Evolutionary conservation across 352 stramenopile genomes (phyloP).

Genomic region (Peronospora destructor): DNA sequence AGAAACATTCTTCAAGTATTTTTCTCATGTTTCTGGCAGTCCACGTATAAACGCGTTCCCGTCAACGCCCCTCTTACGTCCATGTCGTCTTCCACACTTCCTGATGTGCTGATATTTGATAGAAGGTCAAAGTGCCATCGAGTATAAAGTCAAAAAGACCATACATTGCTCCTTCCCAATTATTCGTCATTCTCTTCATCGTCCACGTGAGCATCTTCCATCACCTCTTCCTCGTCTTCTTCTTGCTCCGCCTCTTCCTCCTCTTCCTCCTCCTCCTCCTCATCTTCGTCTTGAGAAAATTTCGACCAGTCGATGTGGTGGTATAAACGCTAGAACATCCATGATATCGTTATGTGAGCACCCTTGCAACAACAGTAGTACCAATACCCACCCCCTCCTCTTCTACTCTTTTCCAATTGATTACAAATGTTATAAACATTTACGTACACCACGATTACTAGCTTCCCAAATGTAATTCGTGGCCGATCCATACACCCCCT

Average conservation of each 20-base stretch:
- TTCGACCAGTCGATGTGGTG: conserved; percentile 85
- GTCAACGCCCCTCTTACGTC: not conserved
- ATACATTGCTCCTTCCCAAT: conserved; percentile 3
- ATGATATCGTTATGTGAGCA: conserved; percentile 9
- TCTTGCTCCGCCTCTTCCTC: conserved; percentile 32
- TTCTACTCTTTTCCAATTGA: too few relatives aligned
- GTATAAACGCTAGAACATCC: conserved; percentile 57
- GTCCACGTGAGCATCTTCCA: conserved; percentile 31
- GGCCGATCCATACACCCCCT: conserved; percentile 63
- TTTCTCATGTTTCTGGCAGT: conserved; percentile 31
- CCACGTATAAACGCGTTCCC: conserved; percentile 12
- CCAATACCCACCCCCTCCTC: too few relatives aligned
- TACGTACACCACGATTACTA: conserved; percentile 76
- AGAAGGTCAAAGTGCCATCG: conserved; percentile 2
- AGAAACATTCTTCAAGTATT: conserved; percentile 13
- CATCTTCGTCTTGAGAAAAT: conserved; percentile 82
- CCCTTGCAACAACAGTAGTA: too few relatives aligned
- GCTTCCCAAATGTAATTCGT: conserved; percentile 78
- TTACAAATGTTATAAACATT: too few relatives aligned
- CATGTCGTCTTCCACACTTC: conserved; percentile 2
- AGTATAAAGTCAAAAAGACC: conserved; percentile 6
- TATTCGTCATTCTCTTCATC: conserved; percentile 30
- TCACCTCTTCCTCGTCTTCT: conserved; percentile 21
- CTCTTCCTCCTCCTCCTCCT: conserved; percentile 67
- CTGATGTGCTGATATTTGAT: conserved; percentile 8